Evolutionary conservation across 768 basidiomycete species (phyloP), one percentile per base, ranked within the genome.

Genomic region (Dioszegia hungarica): DNA sequence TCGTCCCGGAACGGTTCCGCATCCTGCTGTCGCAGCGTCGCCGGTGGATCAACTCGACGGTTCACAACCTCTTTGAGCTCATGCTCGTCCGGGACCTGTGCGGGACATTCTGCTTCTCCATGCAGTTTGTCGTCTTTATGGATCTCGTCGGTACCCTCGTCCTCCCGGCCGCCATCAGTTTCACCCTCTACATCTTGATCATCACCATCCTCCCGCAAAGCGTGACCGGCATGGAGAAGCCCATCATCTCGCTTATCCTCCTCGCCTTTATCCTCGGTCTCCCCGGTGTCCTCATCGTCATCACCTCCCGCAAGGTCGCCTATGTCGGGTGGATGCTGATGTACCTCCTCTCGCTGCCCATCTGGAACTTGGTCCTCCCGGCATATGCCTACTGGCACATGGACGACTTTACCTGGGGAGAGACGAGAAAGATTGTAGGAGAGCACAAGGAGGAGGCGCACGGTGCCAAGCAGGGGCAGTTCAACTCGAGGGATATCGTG

Each of bases 61-160:
- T 98, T 36, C 95, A 99, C 79, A 99, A 99, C 70, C 80, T 98
- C 39, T 87, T 88, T n/a, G 94, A 98, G 74, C 81, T 99, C 56
- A 78, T 98, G 29, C 82, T 97, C 47, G 94, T 99, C 24, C 85
- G 93, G 22, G 95, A 99, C 76, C 84, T 98, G n/a, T 99, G 94
- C 66, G 95, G 95, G 44, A 97, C 93, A 2, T 99, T 98, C 86
- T 99, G 95, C 80, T 98, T 99, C 84, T 93, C 90, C 11, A 97
- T 97, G 94, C 93, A 95, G 80, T 97, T 97, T 72, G 91, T 97
- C 64, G 90, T 94, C 33, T 92, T 88, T 74, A 99, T 99, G 93
- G 95, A 99, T 74, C 81, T 99, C 61, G 85, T 89, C 59, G 94
- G 94, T 73, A 98, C 95, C 2, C 82, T 99, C 61, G 94, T 98